Conservation (phyloP, 2,329 filamentous ascomycete species). For the Chaetoscypha palmicola region DNA sequence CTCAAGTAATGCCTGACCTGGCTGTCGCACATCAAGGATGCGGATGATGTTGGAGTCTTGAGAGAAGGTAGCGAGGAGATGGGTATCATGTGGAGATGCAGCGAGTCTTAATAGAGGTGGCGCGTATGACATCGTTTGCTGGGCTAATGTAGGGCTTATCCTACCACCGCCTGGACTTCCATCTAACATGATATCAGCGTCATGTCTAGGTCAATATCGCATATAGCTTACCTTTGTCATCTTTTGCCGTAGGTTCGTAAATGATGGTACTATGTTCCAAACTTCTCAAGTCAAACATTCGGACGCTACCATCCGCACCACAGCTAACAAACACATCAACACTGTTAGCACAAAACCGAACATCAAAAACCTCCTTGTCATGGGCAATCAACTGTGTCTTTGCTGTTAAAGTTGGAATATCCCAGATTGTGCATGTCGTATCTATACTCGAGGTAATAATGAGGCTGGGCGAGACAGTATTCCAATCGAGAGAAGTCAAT, state of each 20-base stretch:
- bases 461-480: slow-evolving; percentile 88
- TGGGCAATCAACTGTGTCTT: slow-evolving; percentile 98
- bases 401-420: slow-evolving; percentile 93
- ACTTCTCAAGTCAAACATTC: slow-evolving; percentile 97
- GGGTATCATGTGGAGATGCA: slow-evolving; percentile 89
- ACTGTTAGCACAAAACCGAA: slow-evolving; percentile 94
- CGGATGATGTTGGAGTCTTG: slow-evolving; percentile 88
- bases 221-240: slow-evolving; percentile 62
- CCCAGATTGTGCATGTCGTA: slow-evolving; percentile 98
- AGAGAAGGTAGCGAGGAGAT: slow-evolving; percentile 94
- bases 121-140: slow-evolving; percentile 70
- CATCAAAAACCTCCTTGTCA: slow-evolving; percentile 98
- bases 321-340: slow-evolving; percentile 99
- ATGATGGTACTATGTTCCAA: slow-evolving; percentile 98
- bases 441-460: slow-evolving; percentile 99
- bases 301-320: slow-evolving; percentile 91
- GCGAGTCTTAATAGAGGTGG: slow-evolving; percentile 74
- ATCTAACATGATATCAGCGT: no score
- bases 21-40: slow-evolving; percentile 92
- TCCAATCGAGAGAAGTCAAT: slow-evolving; percentile 95
- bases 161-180: slow-evolving; percentile 46
- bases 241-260: slow-evolving; percentile 91
- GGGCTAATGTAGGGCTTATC: slow-evolving; percentile 66
- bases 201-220: no score
- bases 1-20: slow-evolving; percentile 89